A percentile compares a stretch with the other conserved stretches of the same genome.
phyloP scores from a whole-genome alignment of 768 basidiomycete species.

The Podaxis pistillaris region DNA sequence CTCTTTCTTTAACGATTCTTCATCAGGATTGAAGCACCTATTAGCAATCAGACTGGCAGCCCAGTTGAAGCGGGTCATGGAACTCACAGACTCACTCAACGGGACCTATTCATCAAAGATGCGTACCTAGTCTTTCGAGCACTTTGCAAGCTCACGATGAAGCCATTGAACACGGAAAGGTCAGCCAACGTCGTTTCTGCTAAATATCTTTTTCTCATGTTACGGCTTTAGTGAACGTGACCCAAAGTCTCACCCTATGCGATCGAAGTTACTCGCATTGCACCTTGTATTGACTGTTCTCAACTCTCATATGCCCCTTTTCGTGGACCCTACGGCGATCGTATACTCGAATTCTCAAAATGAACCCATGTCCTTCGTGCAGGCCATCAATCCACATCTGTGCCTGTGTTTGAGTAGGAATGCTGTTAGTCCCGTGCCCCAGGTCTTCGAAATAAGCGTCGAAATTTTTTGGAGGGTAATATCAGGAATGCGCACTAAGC shows the following conservation, averaged over 20 bases:
- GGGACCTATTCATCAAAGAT: conserved; percentile 94
- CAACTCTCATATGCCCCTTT: conserved; percentile 86
- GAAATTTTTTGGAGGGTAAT: conserved; percentile 98
- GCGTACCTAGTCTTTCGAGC: conserved; percentile 98
- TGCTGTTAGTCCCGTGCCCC: conserved; percentile 91
- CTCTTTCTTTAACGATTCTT: conserved; percentile 10
- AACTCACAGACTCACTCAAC: conserved; percentile 56
- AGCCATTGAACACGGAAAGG: conserved; percentile 93
- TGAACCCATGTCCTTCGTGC: conserved; percentile 86
- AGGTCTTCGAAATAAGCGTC: conserved; percentile 96
- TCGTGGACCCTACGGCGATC: conserved; percentile 85
- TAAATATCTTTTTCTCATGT: conserved; percentile 16
- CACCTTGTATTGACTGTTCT: conserved; percentile 92
- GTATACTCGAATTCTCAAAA: conserved; percentile 89
- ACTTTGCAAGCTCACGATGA: conserved; percentile 97
- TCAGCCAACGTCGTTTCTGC: conserved; percentile 30
- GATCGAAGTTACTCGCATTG: conserved; percentile 91
- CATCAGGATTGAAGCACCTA: neutral
- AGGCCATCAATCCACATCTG: conserved; percentile 95
- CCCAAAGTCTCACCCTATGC: conserved; percentile 93
- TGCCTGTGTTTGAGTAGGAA: conserved; percentile 92
- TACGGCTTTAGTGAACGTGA: conserved; percentile 76
- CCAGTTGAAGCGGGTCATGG: conserved; percentile 31
- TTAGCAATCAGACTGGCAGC: conserved; percentile 18
- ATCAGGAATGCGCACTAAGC: conserved; percentile 90